Conservation (phyloP, 2,329 filamentous ascomycete species). For the Colletotrichum lentis region DNA sequence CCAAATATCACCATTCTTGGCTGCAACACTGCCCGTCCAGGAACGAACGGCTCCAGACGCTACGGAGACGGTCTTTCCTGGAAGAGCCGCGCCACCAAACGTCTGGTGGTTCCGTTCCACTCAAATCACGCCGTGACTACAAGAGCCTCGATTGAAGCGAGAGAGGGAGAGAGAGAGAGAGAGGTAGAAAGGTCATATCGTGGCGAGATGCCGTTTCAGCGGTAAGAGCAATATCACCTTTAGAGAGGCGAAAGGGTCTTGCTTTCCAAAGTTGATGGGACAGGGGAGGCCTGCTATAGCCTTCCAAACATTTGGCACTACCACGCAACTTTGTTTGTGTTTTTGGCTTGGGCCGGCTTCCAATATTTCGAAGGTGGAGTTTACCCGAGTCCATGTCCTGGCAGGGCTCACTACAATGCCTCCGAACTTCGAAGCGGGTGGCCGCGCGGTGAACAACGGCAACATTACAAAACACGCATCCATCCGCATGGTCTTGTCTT, state of each 20-base stretch:
- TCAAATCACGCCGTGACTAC: slow-evolving; percentile 20
- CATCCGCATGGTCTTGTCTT: slow-evolving; percentile 4
- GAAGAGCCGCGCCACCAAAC: slow-evolving; percentile 12
- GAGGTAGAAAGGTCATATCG: slow-evolving; percentile 8
- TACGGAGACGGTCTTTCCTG: slow-evolving; percentile 9
- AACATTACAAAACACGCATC: slow-evolving; percentile 21
- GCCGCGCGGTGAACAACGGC: slow-evolving; percentile 15
- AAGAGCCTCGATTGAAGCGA: slow-evolving; percentile 24
- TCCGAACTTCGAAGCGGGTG: slow-evolving; percentile 16
- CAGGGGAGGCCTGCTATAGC: slow-evolving; percentile 30
- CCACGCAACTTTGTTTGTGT: background rate
- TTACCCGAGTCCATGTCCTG: slow-evolving; percentile 12
- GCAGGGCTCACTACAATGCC: slow-evolving; percentile 14
- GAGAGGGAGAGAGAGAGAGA: no score
- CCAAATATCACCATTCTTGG: slow-evolving; percentile 6
- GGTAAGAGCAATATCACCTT: background rate
- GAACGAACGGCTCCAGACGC: background rate
- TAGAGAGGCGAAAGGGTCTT: slow-evolving; percentile 6
- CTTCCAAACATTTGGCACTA: background rate
- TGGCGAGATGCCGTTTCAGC: slow-evolving; percentile 32
- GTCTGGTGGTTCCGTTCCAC: slow-evolving; percentile 14
- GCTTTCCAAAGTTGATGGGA: background rate
- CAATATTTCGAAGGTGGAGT: background rate
- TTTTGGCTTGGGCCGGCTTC: background rate
- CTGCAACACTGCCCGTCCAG: slow-evolving; percentile 21